phyloP scores from a whole-genome alignment of 345 rosid species.

The Nephelium lappaceum region DNA sequence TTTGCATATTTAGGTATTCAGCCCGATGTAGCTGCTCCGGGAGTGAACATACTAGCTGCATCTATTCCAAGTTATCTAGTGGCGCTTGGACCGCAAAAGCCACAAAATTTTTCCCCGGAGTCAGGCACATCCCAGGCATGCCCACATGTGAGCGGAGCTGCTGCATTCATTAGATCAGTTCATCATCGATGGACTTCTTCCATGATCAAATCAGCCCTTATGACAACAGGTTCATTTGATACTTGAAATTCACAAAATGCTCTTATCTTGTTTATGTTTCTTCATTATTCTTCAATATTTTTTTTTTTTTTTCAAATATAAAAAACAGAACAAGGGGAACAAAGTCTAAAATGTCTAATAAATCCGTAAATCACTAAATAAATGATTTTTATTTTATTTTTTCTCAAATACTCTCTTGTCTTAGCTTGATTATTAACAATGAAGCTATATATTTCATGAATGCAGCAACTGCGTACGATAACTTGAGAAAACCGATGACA shows the following conservation, averaged over 20 bases:
- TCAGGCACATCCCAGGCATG: constrained; percentile 93
- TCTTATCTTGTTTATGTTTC: too few relatives aligned
- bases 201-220: constrained; percentile 78
- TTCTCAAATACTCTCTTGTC: too few relatives aligned
- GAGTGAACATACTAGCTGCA: constrained; percentile 81
- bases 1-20: constrained; percentile 15
- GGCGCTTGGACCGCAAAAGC: constrained; percentile 35
- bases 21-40: constrained; percentile 92
- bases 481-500: constrained; percentile 46
- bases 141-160: constrained; percentile 82
- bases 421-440: too few relatives aligned
- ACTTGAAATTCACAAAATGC: too few relatives aligned
- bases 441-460: too few relatives aligned
- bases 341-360: too few relatives aligned
- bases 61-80: constrained; percentile 41
- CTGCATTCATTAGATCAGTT: constrained; percentile 58
- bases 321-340: neutral
- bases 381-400: too few relatives aligned
- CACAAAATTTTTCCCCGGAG: constrained; percentile 37
- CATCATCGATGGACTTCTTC: constrained; percentile 63
- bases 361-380: too few relatives aligned
- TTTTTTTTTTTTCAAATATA: too few relatives aligned
- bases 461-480: constrained; percentile 58
- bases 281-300: too few relatives aligned
- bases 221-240: constrained; percentile 61